Evolutionary conservation across 371 early-diverging fungal genomes (phyloP).

Genomic region (Batkoa obscura): DNA sequence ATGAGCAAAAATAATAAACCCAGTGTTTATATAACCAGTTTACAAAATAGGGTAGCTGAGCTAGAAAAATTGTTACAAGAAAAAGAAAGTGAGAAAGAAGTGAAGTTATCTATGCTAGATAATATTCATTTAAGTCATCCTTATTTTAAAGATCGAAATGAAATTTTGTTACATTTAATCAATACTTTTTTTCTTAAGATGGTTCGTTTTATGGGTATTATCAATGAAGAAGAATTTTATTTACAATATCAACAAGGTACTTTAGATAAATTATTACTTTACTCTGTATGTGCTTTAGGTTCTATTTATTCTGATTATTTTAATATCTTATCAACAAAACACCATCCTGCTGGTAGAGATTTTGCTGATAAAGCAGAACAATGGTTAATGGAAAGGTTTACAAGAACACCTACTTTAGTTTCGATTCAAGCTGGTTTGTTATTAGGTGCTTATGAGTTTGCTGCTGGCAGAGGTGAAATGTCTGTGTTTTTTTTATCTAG

Average conservation of each 20-base stretch:
- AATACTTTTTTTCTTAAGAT: no score
- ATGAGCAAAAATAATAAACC: neutral
- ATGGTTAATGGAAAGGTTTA: neutral
- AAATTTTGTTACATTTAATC: neutral
- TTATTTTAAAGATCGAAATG: neutral
- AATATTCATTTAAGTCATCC: no score
- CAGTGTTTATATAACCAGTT: neutral
- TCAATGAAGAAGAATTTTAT: no score
- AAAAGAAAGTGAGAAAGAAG: neutral
- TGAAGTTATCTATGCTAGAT: no score
- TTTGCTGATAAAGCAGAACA: neutral
- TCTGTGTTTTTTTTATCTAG: constrained; percentile 1
- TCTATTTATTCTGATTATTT: constrained; percentile 1
- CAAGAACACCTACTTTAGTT: neutral
- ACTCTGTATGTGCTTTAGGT: neutral
- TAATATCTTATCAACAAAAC: neutral
- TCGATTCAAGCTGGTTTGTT: constrained; percentile 1
- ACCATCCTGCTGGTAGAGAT: neutral
- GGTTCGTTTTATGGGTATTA: no score
- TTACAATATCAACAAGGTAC: neutral
- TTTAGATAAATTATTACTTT: neutral
- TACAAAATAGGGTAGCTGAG: neutral
- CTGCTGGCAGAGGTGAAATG: constrained; percentile 3
- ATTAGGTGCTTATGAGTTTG: constrained; percentile 1
- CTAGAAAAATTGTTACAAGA: neutral